phyloP scores from a whole-genome alignment of 2,329 filamentous ascomycete species.

The Didymella sp. region DNA sequence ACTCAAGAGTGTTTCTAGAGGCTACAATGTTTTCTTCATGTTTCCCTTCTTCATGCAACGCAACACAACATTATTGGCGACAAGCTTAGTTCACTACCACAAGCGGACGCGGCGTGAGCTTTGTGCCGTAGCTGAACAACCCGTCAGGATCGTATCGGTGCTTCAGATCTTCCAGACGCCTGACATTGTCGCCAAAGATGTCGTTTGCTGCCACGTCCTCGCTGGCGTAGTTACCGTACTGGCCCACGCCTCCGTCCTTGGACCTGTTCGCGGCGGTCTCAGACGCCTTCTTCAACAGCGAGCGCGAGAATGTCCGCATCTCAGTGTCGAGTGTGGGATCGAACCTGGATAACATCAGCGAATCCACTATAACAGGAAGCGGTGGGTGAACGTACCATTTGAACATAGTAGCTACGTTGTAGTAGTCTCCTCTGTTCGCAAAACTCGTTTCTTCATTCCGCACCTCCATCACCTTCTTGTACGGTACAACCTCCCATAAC shows the following conservation, averaged over 20 bases:
- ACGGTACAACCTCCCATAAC: constrained; percentile 41
- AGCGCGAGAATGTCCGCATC: constrained; percentile 36
- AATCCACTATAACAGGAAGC: too few relatives aligned
- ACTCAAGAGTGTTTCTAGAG: too few relatives aligned
- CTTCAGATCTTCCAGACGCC: constrained; percentile 43
- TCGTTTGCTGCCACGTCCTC: constrained; percentile 38
- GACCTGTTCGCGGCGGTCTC: constrained; percentile 27
- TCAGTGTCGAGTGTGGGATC: constrained; percentile 35
- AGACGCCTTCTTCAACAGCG: constrained; percentile 35
- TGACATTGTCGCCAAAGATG: constrained; percentile 45
- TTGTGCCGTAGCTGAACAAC: constrained; percentile 40
- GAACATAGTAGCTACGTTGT: constrained; percentile 42
- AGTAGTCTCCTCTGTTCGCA: constrained; percentile 43
- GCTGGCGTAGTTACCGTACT: constrained; percentile 46
- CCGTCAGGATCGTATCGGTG: constrained; percentile 46
- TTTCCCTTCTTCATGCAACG: background rate
- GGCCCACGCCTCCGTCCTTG: constrained; percentile 37
- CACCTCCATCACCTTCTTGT: constrained; percentile 34
- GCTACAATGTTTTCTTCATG: too few relatives aligned
- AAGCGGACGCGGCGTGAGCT: constrained; percentile 29
- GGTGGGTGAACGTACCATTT: constrained; percentile 41
- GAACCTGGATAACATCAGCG: constrained; percentile 23
- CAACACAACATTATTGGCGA: background rate
- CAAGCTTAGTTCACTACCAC: constrained; percentile 27
- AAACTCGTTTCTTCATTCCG: constrained; percentile 36